Percentiles rank a stretch among this genome's conserved stretches.
These are phyloP conservation scores for Suhomyces yuchorum DNA, from an alignment of 1,139 yeast species.

Conservation along the genomic window DNA sequence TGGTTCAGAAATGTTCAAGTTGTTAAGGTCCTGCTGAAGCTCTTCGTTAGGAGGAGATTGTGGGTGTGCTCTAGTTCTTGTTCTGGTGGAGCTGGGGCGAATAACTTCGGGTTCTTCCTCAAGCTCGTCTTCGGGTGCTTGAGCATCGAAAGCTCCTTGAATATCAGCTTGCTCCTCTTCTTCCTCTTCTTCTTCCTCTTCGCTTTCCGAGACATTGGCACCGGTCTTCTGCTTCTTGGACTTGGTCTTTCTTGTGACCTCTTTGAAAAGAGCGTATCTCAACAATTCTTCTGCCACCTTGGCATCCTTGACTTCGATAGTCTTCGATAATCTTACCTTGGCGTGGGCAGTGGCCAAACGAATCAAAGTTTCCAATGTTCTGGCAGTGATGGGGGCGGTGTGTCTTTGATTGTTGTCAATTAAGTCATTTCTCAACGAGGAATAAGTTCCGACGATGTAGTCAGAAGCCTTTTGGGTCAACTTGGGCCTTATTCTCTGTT, in stretches of 20 bases:
- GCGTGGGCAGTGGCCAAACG: slow-evolving; percentile 98
- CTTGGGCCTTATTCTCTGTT: slow-evolving; percentile 82
- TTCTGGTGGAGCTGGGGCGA: slow-evolving; percentile 13
- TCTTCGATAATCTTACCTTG: slow-evolving; percentile 78
- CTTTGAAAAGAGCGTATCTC: slow-evolving; percentile 84
- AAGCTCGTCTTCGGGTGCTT: slow-evolving; percentile 3
- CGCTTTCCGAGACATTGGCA: slow-evolving; percentile 27
- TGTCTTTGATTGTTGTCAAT: slow-evolving; percentile 70
- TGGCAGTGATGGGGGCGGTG: slow-evolving; percentile 95
- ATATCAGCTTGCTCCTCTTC: slow-evolving; percentile 21
- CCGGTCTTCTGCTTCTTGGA: slow-evolving; percentile 37
- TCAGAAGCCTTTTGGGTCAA: slow-evolving; percentile 79
- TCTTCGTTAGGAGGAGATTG: slow-evolving; percentile 16
- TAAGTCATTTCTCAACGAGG: slow-evolving; percentile 82
- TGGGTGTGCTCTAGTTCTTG: slow-evolving; percentile 7
- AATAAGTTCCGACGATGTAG: slow-evolving; percentile 76
- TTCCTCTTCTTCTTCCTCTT: slow-evolving; percentile 21
- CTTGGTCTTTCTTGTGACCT: slow-evolving; percentile 49
- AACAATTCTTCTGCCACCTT: slow-evolving; percentile 82
- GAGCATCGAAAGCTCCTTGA: slow-evolving; percentile 1
- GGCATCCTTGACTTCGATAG: slow-evolving; percentile 79
- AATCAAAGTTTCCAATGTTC: slow-evolving; percentile 94
- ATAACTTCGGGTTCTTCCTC: slow-evolving; percentile 17
- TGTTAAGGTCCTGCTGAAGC: slow-evolving; percentile 30
- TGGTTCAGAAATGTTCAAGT: slow-evolving; percentile 25